These are phyloP conservation scores for Nakaseomyces uthaithaninus DNA, from an alignment of 1,139 yeast genomes.

Conservation along the genomic window DNA sequence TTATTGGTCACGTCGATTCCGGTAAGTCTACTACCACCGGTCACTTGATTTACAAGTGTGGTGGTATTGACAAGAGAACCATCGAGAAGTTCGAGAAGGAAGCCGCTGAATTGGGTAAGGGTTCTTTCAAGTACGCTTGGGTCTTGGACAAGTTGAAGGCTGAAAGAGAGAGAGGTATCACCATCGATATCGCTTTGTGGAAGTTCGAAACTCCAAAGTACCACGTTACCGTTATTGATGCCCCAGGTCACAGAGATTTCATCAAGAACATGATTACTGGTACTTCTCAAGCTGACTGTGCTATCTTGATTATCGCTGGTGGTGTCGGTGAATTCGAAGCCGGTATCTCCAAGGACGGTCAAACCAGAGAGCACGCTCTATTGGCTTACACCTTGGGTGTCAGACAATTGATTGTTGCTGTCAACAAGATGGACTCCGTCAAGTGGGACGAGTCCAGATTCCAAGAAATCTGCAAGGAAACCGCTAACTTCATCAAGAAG, in stretches of 20 bases:
- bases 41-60: constrained; percentile 95
- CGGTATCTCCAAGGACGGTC: constrained; percentile 98
- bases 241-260: constrained; percentile 97
- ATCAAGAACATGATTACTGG: constrained; percentile 92
- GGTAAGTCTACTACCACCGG: constrained; percentile 98
- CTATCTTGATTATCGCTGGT: constrained; percentile 91
- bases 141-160: constrained; percentile 93
- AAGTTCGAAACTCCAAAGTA: constrained; percentile 93
- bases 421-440: constrained; percentile 92
- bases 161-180: constrained; percentile 96
- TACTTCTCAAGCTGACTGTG: constrained; percentile 95
- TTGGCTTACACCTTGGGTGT: constrained; percentile 98
- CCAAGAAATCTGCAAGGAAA: constrained; percentile 77
- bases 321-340: constrained; percentile 99
- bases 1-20: constrained; percentile 99
- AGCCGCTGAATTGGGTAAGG: constrained; percentile 97
- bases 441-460: constrained; percentile 77
- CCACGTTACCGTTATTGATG: constrained; percentile 88
- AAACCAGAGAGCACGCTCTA: constrained; percentile 96
- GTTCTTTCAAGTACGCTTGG: constrained; percentile 99
- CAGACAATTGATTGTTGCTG: constrained; percentile 80
- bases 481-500: constrained; percentile 84
- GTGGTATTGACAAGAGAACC: constrained; percentile 94
- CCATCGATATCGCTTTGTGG: constrained; percentile 91
- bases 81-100: constrained; percentile 98